A percentile compares a stretch with the other conserved stretches of the same genome.
Evolutionary conservation across 306 rosid species (phyloP).

Genomic region (Casuarina glauca): DNA sequence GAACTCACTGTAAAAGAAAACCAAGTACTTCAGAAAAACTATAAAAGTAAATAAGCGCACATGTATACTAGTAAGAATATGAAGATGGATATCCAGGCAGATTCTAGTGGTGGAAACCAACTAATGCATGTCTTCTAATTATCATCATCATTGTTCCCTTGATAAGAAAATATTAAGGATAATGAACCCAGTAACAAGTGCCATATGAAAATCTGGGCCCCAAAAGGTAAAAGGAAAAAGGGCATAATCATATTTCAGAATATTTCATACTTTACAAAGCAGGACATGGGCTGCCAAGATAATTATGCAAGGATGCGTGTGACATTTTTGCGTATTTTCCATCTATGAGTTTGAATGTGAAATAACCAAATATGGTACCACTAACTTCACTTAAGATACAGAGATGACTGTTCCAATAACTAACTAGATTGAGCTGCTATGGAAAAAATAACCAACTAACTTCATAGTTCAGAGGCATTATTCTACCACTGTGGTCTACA

Average conservation of each 20-base stretch:
- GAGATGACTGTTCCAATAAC: background rate
- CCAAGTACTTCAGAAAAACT: background rate
- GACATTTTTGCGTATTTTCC: background rate
- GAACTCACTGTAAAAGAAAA: conserved; percentile 7
- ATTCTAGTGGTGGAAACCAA: background rate
- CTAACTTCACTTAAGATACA: background rate
- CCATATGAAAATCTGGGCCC: background rate
- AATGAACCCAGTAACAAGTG: background rate
- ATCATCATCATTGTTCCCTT: background rate
- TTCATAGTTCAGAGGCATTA: background rate
- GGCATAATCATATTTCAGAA: background rate
- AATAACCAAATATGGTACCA: background rate
- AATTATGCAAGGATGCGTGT: background rate
- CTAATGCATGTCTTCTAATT: background rate
- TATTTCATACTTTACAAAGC: background rate
- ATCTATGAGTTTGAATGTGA: background rate
- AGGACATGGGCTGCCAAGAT: background rate
- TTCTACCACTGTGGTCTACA: background rate
- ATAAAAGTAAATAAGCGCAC: background rate
- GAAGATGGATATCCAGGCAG: background rate
- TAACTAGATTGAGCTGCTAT: background rate
- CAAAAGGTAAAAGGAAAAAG: background rate
- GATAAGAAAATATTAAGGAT: background rate
- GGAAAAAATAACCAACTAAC: background rate
- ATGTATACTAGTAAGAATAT: background rate